Evolutionary conservation across 129 eudicot species (phyloP), one percentile per base, ranked within the genome.

Genomic region (Centrapalus pauciflorus): DNA sequence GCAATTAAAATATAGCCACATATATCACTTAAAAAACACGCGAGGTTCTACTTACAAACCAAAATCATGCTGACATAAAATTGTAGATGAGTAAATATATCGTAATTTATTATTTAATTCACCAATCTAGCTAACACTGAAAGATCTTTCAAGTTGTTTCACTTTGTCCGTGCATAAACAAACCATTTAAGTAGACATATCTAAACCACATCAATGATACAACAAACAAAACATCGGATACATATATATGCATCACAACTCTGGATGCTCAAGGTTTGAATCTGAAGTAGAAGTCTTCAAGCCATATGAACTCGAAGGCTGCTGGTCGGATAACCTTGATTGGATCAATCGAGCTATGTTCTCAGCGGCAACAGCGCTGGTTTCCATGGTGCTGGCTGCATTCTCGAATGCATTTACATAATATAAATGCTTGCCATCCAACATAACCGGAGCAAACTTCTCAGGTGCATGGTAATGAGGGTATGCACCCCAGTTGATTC

Each of bases 311-410:
- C 45, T 21, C 51, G 2, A 13, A 24, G 61, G 67, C 68, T 46
- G 51, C 35, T 67, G 16, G 9, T 50, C 61, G 7, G 89, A 61
- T 52, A 82, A 67, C 77, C 92, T 83, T 21, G 89, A 83, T 3
- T 83, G 79, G 56, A 93, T 82, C 16, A 93, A 70, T 1, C 98
- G 84, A 38, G 98, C 98, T 52, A 93, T 78, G 70, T 93, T 93
- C 79, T 93, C 98, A 30, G 95, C 98, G 0, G 98, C 76, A 76
- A 93, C 98, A 61, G 95, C 96, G 62, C 98, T 62, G 7, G 98
- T 93, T 75, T 93, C 96, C 96, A 93, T 88, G 57, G 98, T 82
- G 76, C 98, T 93, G 19, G 98, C 96, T 33, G 98, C 98, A 79
- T 83, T 93, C 85, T 93, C 98, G 55, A 93, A 93, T 2, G 96